These are phyloP conservation scores for Coniophora puteana DNA, from an alignment of 1,284 basidiomycete genomes.

Conservation along the genomic window DNA sequence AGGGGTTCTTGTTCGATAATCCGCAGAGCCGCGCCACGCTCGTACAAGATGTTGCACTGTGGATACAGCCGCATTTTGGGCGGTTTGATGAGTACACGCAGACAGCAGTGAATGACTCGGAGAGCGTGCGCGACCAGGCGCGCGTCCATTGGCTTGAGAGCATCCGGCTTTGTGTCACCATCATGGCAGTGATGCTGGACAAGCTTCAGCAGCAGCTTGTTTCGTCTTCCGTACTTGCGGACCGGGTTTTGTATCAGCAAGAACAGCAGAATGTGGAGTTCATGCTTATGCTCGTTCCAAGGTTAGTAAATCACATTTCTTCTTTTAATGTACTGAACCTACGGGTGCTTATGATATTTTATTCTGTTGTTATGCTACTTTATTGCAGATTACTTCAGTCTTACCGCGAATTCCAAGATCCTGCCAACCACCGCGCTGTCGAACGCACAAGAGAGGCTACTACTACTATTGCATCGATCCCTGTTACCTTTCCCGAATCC, in stretches of 20 bases:
- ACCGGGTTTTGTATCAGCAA: constrained; percentile 61
- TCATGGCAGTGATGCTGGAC: constrained; percentile 89
- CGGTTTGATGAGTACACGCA: constrained; percentile 79
- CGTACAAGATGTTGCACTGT: constrained; percentile 85
- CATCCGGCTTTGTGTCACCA: constrained; percentile 79
- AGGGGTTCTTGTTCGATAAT: constrained; percentile 85
- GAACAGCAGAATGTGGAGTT: constrained; percentile 96
- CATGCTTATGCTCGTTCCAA: constrained; percentile 82
- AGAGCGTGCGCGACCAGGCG: constrained; percentile 64
- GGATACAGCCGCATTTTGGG: constrained; percentile 97
- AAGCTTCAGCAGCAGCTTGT: constrained; percentile 82
- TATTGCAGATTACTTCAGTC: constrained; percentile 72
- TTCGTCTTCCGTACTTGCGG: constrained; percentile 58
- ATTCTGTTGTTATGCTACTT: constrained; percentile 11
- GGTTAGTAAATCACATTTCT: constrained; percentile 39
- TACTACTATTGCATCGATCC: constrained; percentile 59
- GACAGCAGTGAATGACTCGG: constrained; percentile 58
- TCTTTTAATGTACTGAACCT: constrained; percentile 14
- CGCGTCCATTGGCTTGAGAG: constrained; percentile 90
- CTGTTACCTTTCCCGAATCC: constrained; percentile 89
- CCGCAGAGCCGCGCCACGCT: constrained; percentile 76
- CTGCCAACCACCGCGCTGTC: constrained; percentile 64
- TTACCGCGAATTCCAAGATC: constrained; percentile 78
- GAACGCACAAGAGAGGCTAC: constrained; percentile 64
- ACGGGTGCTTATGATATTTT: too few relatives aligned